Evolutionary conservation across 176 grass and related monocot species (phyloP).

Genomic region (Saccharum spontaneum): DNA sequence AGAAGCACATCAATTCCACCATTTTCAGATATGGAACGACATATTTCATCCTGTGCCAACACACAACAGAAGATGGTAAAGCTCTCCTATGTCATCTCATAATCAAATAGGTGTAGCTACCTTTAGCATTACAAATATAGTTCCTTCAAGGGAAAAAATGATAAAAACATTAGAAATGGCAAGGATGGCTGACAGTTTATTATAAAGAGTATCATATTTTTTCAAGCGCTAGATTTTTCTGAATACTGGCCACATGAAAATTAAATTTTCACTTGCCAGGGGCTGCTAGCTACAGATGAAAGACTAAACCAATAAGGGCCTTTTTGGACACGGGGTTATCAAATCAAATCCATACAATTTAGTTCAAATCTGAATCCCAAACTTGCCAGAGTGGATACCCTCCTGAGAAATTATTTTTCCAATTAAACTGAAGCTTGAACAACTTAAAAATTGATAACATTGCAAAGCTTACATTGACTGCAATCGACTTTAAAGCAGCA

Average conservation of each 20-base stretch:
- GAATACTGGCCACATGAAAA: background rate
- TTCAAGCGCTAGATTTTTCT: background rate
- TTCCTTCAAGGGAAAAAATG: background rate
- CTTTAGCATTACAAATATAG: slow-evolving; percentile 4
- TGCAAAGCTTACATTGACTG: slow-evolving; percentile 81
- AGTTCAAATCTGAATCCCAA: background rate
- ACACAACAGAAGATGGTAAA: slow-evolving; percentile 26
- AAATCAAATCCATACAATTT: background rate
- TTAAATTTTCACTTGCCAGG: slow-evolving; percentile 9
- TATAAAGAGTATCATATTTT: background rate
- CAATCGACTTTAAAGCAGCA: slow-evolving; percentile 86
- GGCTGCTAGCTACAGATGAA: background rate
- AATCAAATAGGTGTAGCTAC: background rate
- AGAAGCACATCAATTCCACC: slow-evolving; percentile 91
- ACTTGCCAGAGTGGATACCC: background rate
- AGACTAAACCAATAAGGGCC: background rate
- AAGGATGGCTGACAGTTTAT: background rate
- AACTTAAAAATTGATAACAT: background rate
- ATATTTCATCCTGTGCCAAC: slow-evolving; percentile 88
- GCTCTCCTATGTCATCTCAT: slow-evolving; percentile 6
- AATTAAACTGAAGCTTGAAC: slow-evolving; percentile 9
- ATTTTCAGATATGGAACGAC: slow-evolving; percentile 82
- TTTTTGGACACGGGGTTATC: background rate
- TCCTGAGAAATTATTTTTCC: background rate
- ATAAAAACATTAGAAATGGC: slow-evolving; percentile 1